Percentiles rank a stretch among this genome's conserved stretches.
These are phyloP conservation scores for Condylostoma magnum DNA, from an alignment of 169 alveolate genomes.

Conservation along the genomic window DNA sequence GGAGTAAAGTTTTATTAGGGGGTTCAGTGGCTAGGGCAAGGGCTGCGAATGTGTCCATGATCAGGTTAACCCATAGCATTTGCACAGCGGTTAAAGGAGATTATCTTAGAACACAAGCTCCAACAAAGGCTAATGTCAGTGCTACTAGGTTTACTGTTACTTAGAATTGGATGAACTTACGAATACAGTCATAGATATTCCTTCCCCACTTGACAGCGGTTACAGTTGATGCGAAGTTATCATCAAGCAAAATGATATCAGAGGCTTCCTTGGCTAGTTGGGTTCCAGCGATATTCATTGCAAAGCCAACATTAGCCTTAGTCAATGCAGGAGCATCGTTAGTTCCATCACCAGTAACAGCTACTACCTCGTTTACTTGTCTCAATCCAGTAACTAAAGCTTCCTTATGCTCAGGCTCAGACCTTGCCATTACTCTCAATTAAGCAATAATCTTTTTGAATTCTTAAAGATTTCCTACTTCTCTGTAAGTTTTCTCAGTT, in stretches of 20 bases:
- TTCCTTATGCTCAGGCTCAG: conserved; percentile 83
- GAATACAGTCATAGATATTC: conserved; percentile 73
- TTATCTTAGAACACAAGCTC: conserved; percentile 67
- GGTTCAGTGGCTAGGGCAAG: conserved; percentile 87
- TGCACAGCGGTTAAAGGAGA: conserved; percentile 83
- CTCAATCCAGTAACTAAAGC: conserved; percentile 74
- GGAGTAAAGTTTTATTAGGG: conserved; percentile 63
- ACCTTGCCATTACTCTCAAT: conserved; percentile 80
- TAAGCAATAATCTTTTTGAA: conserved; percentile 52
- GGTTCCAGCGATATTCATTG: conserved; percentile 95
- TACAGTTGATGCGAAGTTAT: conserved; percentile 74
- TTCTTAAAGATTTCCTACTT: conserved; percentile 48
- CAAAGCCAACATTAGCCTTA: conserved; percentile 93
- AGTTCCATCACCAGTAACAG: conserved; percentile 93
- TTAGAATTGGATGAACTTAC: conserved; percentile 78
- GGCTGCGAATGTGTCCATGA: conserved; percentile 84
- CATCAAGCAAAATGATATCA: conserved; percentile 78
- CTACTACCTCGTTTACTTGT: conserved; percentile 80
- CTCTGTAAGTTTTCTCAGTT: background rate
- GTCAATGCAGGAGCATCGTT: conserved; percentile 92
- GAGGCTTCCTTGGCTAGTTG: conserved; percentile 83
- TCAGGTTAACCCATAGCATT: conserved; percentile 80
- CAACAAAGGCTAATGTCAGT: conserved; percentile 63
- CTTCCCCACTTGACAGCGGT: conserved; percentile 83
- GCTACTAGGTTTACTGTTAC: conserved; percentile 79